Conservation (phyloP, 2,329 filamentous ascomycete species). For the Calonectria honghensis region DNA sequence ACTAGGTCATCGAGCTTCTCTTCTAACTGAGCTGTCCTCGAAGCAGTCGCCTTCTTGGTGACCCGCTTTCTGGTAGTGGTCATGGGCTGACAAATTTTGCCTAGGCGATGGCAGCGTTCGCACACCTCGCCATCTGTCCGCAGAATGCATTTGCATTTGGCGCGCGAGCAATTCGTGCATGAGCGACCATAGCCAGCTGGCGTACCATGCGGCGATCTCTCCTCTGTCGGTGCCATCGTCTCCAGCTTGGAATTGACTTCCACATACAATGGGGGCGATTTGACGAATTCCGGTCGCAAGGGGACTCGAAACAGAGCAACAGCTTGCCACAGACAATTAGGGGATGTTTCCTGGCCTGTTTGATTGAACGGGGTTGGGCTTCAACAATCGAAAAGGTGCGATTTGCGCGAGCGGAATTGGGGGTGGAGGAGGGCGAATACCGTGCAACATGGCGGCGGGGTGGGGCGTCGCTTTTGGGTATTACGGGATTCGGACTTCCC, state of each 20-base stretch:
- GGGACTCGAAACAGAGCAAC: constrained; percentile 15
- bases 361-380: constrained; percentile 29
- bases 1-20: constrained; percentile 71
- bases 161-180: constrained; percentile 67
- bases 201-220: constrained; percentile 48
- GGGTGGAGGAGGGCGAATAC: constrained; percentile 38
- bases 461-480: constrained; percentile 3
- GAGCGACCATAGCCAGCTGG: constrained; percentile 66
- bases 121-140: constrained; percentile 58
- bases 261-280: constrained; percentile 24
- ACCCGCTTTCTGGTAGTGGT: constrained; percentile 63
- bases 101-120: constrained; percentile 67
- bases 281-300: constrained; percentile 46
- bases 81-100: constrained; percentile 68
- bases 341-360: constrained; percentile 22
- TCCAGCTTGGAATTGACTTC: constrained; percentile 16
- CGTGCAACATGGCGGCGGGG: constrained; percentile 26
- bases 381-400: constrained; percentile 18
- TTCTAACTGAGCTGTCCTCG: constrained; percentile 67
- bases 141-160: constrained; percentile 70
- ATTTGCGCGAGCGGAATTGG: constrained; percentile 41
- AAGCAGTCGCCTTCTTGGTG: constrained; percentile 58
- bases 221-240: constrained; percentile 51
- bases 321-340: constrained; percentile 32
- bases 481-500: constrained; percentile 39